Percentiles rank a stretch among this genome's conserved stretches.
Conservation (phyloP, 1,284 basidiomycete genomes). For the Pseudozyma tsukubaensis region DNA sequence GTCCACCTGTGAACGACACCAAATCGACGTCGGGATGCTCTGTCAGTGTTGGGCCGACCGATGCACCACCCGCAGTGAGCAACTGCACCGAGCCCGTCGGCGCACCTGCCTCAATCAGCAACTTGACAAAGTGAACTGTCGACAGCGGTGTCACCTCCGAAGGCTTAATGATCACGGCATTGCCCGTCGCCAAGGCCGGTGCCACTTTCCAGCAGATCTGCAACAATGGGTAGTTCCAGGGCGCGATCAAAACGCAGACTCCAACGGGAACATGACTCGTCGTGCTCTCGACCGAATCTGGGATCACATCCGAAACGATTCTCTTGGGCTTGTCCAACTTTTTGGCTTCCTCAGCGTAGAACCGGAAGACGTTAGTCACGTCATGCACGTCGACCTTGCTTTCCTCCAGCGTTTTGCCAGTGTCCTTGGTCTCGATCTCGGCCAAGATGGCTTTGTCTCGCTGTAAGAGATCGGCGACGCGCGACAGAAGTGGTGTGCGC, state of each 20-base stretch:
- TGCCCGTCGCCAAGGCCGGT: constrained; percentile 66
- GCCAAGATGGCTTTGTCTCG: constrained; percentile 58
- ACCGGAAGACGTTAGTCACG: constrained; percentile 66
- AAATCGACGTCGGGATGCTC: constrained; percentile 63
- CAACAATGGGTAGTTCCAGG: constrained; percentile 68
- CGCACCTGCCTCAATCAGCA: constrained; percentile 65
- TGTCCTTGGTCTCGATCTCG: constrained; percentile 65
- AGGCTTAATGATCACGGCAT: constrained; percentile 67
- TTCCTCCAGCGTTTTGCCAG: constrained; percentile 67
- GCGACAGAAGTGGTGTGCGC: constrained; percentile 51
- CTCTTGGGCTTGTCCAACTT: constrained; percentile 59
- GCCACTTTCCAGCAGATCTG: constrained; percentile 69
- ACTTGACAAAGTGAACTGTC: constrained; percentile 62
- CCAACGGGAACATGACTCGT: constrained; percentile 66
- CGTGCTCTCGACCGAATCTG: constrained; percentile 57
- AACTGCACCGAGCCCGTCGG: constrained; percentile 61
- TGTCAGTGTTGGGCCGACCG: constrained; percentile 62
- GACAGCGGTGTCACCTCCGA: constrained; percentile 68
- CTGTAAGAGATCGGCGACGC: constrained; percentile 64
- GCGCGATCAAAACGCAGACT: constrained; percentile 67
- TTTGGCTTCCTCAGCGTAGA: constrained; percentile 65
- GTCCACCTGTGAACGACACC: constrained; percentile 67
- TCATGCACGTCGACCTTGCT: constrained; percentile 66
- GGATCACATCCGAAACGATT: constrained; percentile 58
- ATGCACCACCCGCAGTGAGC: constrained; percentile 63